Base-by-base conservation (phyloP, 2,329 filamentous ascomycete genomes). In the Massarina eburnea region DNA sequence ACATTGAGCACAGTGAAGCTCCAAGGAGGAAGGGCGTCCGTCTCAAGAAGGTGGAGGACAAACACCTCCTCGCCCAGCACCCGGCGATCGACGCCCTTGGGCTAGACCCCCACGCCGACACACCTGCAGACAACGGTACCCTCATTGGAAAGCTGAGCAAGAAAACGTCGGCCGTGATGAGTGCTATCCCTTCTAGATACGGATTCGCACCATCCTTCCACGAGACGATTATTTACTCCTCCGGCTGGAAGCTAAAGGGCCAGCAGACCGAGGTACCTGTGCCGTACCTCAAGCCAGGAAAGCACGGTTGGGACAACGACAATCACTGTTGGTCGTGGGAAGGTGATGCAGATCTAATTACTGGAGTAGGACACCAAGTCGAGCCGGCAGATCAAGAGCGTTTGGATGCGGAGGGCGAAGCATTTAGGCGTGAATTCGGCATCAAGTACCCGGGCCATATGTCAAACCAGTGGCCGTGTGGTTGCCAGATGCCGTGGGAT, bases 401-500 rank as follows among this genome's bases (percentile, higher is more conserved):
- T 7, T 35, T 51, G 24, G 41, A 46, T 22, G n/a, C 22, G 21
- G 37, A 44, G 34, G 17, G 41, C 12, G 22, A 29, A 2, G 34
- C 49, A 37, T 17, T 45, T 3, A 18, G 43, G 6, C 35, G 43
- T n/a, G 57, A 56, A 48, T 55, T 55, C 24, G 12, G 2, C 15
- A 10, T 49, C 2, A 61, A 53, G 41, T 66, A 62, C 26, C 51
- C 49, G 8, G 60, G 62, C 1, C 8, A 12, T 1, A 26, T 52
- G 3, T 39, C 18, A 2, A 41, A 54, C 24, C 39, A 58, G 12
- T 66, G 61, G 61, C 51, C 54, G 8, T 66, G 62, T 44, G 60
- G 62, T 2, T 66, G 62, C 41, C 45, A 19, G 24, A 15, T 20
- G n/a, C 26, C 27, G 19, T 14, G 27, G 26, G 15, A 20, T 21